These are phyloP conservation scores for Phylloporus sp. DNA, from an alignment of 768 basidiomycete genomes.

Conservation along the genomic window DNA sequence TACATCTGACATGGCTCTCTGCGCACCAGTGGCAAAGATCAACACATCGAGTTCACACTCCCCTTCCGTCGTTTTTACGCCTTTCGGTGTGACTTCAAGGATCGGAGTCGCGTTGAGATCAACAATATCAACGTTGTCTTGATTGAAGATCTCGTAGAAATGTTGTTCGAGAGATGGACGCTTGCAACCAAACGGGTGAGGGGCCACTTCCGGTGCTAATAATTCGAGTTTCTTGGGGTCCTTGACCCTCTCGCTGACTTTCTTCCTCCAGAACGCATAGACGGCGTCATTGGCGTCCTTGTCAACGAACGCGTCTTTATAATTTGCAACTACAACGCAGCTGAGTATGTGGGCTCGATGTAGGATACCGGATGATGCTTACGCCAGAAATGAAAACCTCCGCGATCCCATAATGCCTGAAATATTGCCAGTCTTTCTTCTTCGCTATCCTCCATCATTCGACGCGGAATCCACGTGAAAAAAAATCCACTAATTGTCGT, in stretches of 20 bases:
- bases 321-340: slow-evolving; percentile 1
- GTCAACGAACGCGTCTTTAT: background rate
- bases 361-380: background rate
- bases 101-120: slow-evolving; percentile 6
- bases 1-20: too few relatives aligned
- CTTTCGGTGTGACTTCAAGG: slow-evolving; percentile 6
- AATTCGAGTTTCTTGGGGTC: slow-evolving; percentile 9
- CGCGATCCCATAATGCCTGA: slow-evolving; percentile 6
- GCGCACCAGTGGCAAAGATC: slow-evolving; percentile 12
- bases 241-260: slow-evolving; percentile 11
- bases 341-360: background rate
- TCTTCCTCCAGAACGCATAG: slow-evolving; percentile 14
- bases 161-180: slow-evolving; percentile 6
- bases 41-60: slow-evolving; percentile 13
- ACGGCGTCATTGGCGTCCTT: background rate
- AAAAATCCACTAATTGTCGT: slow-evolving; percentile 1
- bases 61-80: slow-evolving; percentile 4
- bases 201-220: slow-evolving; percentile 11
- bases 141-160: slow-evolving; percentile 13
- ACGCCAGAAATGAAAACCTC: slow-evolving; percentile 8
- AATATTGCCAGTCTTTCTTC: slow-evolving; percentile 9
- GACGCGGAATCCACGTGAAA: background rate
- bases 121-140: slow-evolving; percentile 16
- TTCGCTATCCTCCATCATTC: slow-evolving; percentile 3
- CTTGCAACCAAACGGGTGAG: slow-evolving; percentile 10